phyloP scores from a whole-genome alignment of 495 filamentous ascomycete species.

The Aeminium ludgeri region DNA sequence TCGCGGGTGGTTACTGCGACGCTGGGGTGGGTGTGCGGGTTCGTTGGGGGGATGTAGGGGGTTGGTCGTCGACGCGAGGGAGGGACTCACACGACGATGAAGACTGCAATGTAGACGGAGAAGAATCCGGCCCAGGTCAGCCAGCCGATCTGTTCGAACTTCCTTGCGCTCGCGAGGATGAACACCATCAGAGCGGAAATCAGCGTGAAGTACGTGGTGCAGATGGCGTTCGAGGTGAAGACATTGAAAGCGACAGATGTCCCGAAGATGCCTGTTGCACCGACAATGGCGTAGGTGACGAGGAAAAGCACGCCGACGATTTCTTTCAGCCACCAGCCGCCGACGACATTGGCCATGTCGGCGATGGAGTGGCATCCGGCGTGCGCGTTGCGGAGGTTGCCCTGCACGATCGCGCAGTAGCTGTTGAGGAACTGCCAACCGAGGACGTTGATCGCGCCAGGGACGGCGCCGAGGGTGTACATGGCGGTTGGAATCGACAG shows the following conservation, averaged over 20 bases:
- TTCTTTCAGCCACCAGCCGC: slow-evolving; percentile 13
- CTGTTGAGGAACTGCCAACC: slow-evolving; percentile 30
- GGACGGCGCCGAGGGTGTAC: slow-evolving; percentile 27
- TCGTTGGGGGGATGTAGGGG: too few species aligned
- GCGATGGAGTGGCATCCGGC: slow-evolving; percentile 6
- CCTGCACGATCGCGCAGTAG: slow-evolving; percentile 18
- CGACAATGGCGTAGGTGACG: slow-evolving; percentile 31
- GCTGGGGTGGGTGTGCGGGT: too few species aligned
- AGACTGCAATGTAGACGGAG: slow-evolving; percentile 16
- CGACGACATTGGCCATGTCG: slow-evolving; percentile 27
- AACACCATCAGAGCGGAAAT: slow-evolving; percentile 15
- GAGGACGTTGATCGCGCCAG: slow-evolving; percentile 27
- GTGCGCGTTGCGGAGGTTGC: slow-evolving; percentile 19
- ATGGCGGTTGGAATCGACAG: slow-evolving; percentile 24
- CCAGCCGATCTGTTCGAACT: slow-evolving; percentile 13
- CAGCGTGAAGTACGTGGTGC: slow-evolving; percentile 31
- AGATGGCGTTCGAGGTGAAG: slow-evolving; percentile 31
- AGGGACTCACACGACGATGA: slow-evolving; percentile 20
- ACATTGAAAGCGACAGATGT: slow-evolving; percentile 36
- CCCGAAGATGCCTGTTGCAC: slow-evolving; percentile 33
- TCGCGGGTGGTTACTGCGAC: slow-evolving; percentile 15
- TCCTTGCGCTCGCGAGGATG: slow-evolving; percentile 8
- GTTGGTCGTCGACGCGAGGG: too few species aligned
- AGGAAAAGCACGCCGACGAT: slow-evolving; percentile 31
- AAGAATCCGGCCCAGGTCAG: slow-evolving; percentile 15